Evolutionary conservation across 805 yeast genomes (phyloP), one percentile per base, ranked within the genome.

Genomic region (Candida michaelii): DNA sequence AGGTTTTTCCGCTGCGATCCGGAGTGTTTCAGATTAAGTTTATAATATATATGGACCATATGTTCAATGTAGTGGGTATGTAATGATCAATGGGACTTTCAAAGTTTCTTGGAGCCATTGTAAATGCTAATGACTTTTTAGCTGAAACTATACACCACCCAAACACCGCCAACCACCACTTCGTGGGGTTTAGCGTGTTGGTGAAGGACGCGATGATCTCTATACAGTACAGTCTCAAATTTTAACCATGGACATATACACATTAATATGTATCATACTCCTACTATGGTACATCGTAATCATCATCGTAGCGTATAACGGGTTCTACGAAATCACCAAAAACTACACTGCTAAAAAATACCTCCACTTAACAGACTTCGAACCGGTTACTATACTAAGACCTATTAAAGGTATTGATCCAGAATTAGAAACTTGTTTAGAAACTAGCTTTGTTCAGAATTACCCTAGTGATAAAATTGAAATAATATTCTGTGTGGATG

Each of bases 401-500:
- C 97, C 97, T 0, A 69, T 89, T 45, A 87, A 87, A 55, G 96
- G 96, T 13, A 65, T 87, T 13, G 97, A 89, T 59, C 77, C 89
- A 1, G 90, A 83, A 50, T 71, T 88, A 62, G 76, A 71, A 29
- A 60, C 74, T 9, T 88, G 96, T 56, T 63, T 89, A 29, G 79
- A 77, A 43, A 76, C 85, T 21, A 77, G 89, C 4, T 77, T 88
- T 44, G 60, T 67, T 32, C 96, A 89, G 58, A 69, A 75, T 14
- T 86, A 87, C 52, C 88, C 93, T 0, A 33, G 40, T 1, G 62
- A 69, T 15, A 75, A 73, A 50, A 61, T 84, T 24, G 93, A 89
- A 60, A 74, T 88, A 40, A 60, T 89, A 2, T 83, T 89, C 53
- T 89, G 96, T 55, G 82, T 88, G 8, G 90, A 83, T 43, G 76